A percentile compares a stretch with the other conserved stretches of the same genome.
These are phyloP conservation scores for Nadsonia starkeyi-henricii DNA, from an alignment of 1,139 yeast species.

Conservation along the genomic window DNA sequence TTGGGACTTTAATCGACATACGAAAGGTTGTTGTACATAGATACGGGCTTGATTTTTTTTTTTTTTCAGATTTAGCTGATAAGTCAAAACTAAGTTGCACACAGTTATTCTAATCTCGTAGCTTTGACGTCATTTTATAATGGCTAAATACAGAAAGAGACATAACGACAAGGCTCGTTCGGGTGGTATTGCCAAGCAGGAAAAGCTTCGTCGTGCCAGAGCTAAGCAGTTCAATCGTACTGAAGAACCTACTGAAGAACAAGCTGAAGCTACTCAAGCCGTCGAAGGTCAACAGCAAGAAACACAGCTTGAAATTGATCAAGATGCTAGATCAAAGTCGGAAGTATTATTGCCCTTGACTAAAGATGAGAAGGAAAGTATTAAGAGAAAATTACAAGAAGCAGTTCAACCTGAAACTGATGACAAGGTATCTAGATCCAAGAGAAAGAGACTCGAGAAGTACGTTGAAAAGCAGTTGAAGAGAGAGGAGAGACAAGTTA, in stretches of 20 bases:
- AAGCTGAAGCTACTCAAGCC: slow-evolving; percentile 18
- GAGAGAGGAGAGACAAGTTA: slow-evolving; percentile 72
- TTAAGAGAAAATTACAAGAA: slow-evolving; percentile 54
- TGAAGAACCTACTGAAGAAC: slow-evolving; percentile 41
- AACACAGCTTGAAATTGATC: slow-evolving; percentile 5
- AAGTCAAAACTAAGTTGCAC: too few species aligned
- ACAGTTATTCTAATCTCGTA: too few species aligned
- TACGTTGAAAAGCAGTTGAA: slow-evolving; percentile 69
- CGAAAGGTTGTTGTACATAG: too few species aligned
- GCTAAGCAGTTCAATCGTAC: slow-evolving; percentile 15
- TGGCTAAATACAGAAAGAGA: slow-evolving; percentile 74
- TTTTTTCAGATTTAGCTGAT: too few species aligned
- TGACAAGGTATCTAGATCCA: slow-evolving; percentile 54
- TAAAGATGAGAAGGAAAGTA: slow-evolving; percentile 42
- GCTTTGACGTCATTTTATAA: slow-evolving; percentile 14
- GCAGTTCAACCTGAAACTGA: slow-evolving; percentile 41
- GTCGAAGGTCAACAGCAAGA: slow-evolving; percentile 13
- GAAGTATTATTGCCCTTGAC: slow-evolving; percentile 40
- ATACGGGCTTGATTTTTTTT: too few species aligned
- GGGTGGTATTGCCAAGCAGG: slow-evolving; percentile 74
- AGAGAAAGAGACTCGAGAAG: slow-evolving; percentile 46
- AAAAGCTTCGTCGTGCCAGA: slow-evolving; percentile 51
- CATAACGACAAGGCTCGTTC: slow-evolving; percentile 78
- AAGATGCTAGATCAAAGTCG: slow-evolving; percentile 39
- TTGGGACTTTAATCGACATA: too few species aligned